Conservation (phyloP, 768 basidiomycete species). For the Austroboletus eburneus region DNA sequence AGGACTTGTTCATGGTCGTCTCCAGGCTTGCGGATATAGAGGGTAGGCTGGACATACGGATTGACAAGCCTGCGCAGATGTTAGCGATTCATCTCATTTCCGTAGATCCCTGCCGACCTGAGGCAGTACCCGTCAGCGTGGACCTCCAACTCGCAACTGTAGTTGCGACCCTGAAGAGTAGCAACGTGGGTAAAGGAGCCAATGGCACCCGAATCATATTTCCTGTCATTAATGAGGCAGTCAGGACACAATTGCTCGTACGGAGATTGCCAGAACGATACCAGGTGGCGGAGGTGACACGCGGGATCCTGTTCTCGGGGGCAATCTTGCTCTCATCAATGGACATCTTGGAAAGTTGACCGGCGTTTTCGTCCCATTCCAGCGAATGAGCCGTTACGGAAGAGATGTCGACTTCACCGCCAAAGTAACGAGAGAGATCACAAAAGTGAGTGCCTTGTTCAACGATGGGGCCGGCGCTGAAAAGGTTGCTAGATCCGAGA, state of each 20-base stretch:
- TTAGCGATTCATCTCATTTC: conserved; percentile 7
- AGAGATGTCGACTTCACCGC: conserved; percentile 87
- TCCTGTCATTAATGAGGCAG: conserved; percentile 46
- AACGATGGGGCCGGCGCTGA: conserved; percentile 73
- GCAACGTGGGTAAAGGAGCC: conserved; percentile 89
- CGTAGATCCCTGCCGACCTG: conserved; percentile 46
- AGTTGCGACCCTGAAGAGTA: conserved; percentile 87
- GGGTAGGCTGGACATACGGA: conserved; percentile 88
- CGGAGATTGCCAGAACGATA: conserved; percentile 32
- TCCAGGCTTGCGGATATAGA: conserved; percentile 82
- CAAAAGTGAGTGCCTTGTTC: conserved; percentile 98
- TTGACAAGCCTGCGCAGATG: conserved; percentile 64
- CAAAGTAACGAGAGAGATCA: conserved; percentile 95
- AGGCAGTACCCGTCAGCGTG: conserved; percentile 90
- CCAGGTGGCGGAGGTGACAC: conserved; percentile 92
- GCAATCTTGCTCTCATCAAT: conserved; percentile 84
- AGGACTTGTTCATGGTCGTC: conserved; percentile 70
- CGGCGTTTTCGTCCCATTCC: conserved; percentile 90
- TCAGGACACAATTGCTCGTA: conserved; percentile 10
- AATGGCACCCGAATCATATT: conserved; percentile 93
- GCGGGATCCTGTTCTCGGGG: conserved; percentile 87
- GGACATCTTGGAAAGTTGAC: conserved; percentile 71
- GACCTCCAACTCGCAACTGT: conserved; percentile 92
- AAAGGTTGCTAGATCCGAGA: conserved; percentile 5
- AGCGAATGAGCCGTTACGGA: conserved; percentile 81